These are phyloP conservation scores for Naganishia sp. DNA, from an alignment of 1,284 basidiomycete genomes.

Conservation along the genomic window DNA sequence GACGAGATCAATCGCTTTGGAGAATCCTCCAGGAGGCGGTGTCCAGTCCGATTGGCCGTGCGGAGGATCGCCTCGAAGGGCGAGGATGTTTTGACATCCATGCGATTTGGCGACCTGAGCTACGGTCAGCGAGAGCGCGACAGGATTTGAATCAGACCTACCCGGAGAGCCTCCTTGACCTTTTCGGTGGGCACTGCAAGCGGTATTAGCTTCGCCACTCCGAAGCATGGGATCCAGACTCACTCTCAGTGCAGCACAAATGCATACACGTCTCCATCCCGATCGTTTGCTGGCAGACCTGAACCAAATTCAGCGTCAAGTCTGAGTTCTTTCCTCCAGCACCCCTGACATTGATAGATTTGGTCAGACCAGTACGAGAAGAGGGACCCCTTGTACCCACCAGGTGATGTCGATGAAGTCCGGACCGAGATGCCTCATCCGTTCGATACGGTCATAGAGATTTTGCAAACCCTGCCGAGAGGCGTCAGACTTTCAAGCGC, in stretches of 20 bases:
- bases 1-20: slow-evolving; percentile 87
- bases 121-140: slow-evolving; percentile 35
- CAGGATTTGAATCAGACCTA: slow-evolving; percentile 54
- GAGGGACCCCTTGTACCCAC: slow-evolving; percentile 54
- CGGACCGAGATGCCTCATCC: slow-evolving; percentile 92
- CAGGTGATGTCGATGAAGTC: slow-evolving; percentile 99
- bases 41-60: slow-evolving; percentile 86
- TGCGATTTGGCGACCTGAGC: slow-evolving; percentile 81
- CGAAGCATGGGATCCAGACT: slow-evolving; percentile 33
- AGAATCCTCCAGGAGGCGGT: slow-evolving; percentile 82
- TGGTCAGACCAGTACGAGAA: not conserved
- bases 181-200: slow-evolving; percentile 79
- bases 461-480: slow-evolving; percentile 80
- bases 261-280: slow-evolving; percentile 98
- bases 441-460: slow-evolving; percentile 92
- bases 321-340: slow-evolving; percentile 93
- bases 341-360: slow-evolving; percentile 63
- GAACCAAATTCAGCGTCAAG: slow-evolving; percentile 90
- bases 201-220: not conserved
- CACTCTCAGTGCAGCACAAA: slow-evolving; percentile 91
- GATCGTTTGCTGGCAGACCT: slow-evolving; percentile 87
- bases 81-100: slow-evolving; percentile 93
- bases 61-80: slow-evolving; percentile 91
- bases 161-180: slow-evolving; percentile 82
- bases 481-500: slow-evolving; percentile 27